Base-by-base conservation (phyloP, 768 basidiomycete species). In the Aureoboletus auriporus region DNA sequence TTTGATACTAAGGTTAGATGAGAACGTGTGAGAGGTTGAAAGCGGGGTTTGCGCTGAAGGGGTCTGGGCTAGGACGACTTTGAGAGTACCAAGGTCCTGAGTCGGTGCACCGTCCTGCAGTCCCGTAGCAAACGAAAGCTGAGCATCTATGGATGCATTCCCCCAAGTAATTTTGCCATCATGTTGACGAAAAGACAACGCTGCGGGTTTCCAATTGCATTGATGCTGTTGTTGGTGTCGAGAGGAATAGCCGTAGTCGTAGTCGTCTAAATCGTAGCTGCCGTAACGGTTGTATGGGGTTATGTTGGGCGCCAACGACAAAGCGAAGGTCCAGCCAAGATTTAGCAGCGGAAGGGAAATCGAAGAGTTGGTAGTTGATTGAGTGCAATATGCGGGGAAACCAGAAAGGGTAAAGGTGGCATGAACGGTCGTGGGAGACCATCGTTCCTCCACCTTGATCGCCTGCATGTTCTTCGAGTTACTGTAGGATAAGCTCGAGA, bases 311-410 rank as follows among this genome's bases (percentile, higher is more conserved):
- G 46, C 36, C 51, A 62, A 30, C 14, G 42, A 46, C 20, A 60
- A 35, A 16, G 49, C 2, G 34, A 61, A 61, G 10, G 51, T 43
- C 59, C 53, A 60, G 12, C 60, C 54, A 16, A 46, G 33, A 28
- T 4, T 35, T 7, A 16, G 38, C 10, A 61, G 10, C 0, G 60
- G 60, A 17, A 61, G 41, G 3, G 48, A 6, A 29, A 61, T 23
- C 20, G 20, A 23, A 27, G 46, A 40, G 26, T 47, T 36, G 13
- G 1, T 23, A 23, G 20, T 23, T 23, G 20, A 23, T 23, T 23
- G 2, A 4, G 6, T 27, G 17, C n/a, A 8, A 11, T 6, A 20
- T 8, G 53, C 1, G 4, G 44, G 44, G 5, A 35, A 30, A 8
- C 16, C 14, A 31, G 1, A 1, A 6, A 58, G 7, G n/a, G 13